A percentile compares a stretch with the other conserved stretches of the same genome.
phyloP scores from a whole-genome alignment of 2,329 filamentous ascomycete species.

The Thelonectria blattea region DNA sequence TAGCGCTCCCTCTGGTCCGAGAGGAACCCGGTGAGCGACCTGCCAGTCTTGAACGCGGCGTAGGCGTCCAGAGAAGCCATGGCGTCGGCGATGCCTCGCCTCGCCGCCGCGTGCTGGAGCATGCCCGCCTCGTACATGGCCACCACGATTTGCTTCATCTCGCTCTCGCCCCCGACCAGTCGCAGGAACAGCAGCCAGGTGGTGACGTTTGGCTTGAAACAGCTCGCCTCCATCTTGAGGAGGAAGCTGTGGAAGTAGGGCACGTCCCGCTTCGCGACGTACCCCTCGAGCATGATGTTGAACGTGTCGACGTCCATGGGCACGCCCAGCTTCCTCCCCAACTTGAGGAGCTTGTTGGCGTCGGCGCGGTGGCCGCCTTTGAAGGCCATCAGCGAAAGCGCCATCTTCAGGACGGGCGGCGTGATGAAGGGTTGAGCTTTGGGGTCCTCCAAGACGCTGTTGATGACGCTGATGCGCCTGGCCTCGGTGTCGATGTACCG shows the following conservation, averaged over 20 bases:
- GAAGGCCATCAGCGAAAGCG: constrained; percentile 50
- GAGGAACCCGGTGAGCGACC: constrained; percentile 47
- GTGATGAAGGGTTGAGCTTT: constrained; percentile 45
- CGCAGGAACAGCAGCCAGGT: constrained; percentile 58
- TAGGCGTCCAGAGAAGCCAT: constrained; percentile 54
- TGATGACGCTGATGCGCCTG: constrained; percentile 48
- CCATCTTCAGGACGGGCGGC: constrained; percentile 49
- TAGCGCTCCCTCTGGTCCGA: constrained; percentile 50
- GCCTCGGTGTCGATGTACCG: constrained; percentile 45
- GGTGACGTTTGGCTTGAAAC: constrained; percentile 48
- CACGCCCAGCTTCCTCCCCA: constrained; percentile 46
- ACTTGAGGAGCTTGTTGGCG: constrained; percentile 45
- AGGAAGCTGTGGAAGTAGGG: constrained; percentile 50
- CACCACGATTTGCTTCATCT: constrained; percentile 52
- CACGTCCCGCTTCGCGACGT: constrained; percentile 48
- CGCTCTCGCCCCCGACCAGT: constrained; percentile 66
- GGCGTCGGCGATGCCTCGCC: constrained; percentile 47
- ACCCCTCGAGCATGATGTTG: constrained; percentile 54
- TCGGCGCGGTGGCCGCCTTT: constrained; percentile 44
- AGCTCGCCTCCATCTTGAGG: constrained; percentile 48
- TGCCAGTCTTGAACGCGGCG: constrained; percentile 46
- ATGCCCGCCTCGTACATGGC: constrained; percentile 54
- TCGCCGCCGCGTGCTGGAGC: constrained; percentile 45
- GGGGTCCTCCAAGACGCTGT: constrained; percentile 47
- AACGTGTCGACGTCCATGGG: constrained; percentile 53